These are phyloP conservation scores for Lentinula aciculospora DNA, from an alignment of 768 basidiomycete species.

Conservation along the genomic window DNA sequence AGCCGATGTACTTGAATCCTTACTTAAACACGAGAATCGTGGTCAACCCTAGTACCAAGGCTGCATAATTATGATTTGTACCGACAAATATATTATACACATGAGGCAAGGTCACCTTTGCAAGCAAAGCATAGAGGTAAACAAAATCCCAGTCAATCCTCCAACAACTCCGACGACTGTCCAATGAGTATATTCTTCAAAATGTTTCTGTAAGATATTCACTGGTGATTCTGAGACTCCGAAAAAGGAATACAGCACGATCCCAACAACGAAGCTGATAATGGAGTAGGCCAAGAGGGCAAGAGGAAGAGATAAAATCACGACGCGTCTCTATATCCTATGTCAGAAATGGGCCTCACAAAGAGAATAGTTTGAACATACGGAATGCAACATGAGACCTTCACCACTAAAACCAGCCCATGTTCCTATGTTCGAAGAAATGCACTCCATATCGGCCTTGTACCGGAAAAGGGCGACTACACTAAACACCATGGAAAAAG, in stretches of 20 bases:
- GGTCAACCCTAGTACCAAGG: no score
- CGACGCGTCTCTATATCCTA: slow-evolving; percentile 42
- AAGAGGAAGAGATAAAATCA: slow-evolving; percentile 66
- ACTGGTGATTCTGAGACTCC: slow-evolving; percentile 38
- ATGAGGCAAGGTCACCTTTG: no score
- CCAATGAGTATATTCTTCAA: slow-evolving; percentile 59
- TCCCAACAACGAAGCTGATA: slow-evolving; percentile 58
- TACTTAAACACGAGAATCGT: no score
- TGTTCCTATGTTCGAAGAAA: slow-evolving; percentile 27
- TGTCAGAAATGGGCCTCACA: not conserved
- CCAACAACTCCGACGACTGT: slow-evolving; percentile 60
- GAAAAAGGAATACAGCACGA: slow-evolving; percentile 62
- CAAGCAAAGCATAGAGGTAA: slow-evolving; percentile 39
- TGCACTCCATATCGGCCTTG: slow-evolving; percentile 57
- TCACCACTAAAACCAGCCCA: slow-evolving; percentile 45
- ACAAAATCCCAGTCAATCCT: slow-evolving; percentile 55
- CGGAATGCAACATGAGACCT: slow-evolving; percentile 44
- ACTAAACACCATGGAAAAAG: slow-evolving; percentile 63
- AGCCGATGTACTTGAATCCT: no score
- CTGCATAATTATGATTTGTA: no score
- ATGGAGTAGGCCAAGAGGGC: slow-evolving; percentile 72
- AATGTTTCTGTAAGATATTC: slow-evolving; percentile 30
- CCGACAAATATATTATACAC: no score
- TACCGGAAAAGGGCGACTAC: slow-evolving; percentile 65
- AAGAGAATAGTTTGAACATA: slow-evolving; percentile 20